Conservation (phyloP, 257 asterid genomes). For the Jasminum sambac region DNA sequence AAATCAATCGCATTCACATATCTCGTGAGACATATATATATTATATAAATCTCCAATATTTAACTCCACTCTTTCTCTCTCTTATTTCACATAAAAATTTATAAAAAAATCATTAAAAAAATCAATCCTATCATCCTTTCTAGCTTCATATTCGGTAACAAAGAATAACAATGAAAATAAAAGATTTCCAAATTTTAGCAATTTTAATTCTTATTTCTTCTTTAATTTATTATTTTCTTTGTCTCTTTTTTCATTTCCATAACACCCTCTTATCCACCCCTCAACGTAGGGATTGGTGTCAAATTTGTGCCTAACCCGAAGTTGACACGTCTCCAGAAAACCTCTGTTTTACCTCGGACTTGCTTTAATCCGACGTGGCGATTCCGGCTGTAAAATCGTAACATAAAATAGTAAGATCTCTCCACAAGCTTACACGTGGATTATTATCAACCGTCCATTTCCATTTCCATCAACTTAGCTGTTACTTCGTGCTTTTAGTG, state of each 20-base stretch:
- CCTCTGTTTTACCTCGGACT: neutral
- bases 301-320: neutral
- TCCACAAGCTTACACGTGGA: neutral
- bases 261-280: slow-evolving; percentile 23
- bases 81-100: too few species aligned
- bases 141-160: too few species aligned
- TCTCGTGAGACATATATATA: too few species aligned
- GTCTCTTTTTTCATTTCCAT: slow-evolving; percentile 12
- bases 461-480: slow-evolving; percentile 29
- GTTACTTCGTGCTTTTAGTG: slow-evolving; percentile 44
- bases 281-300: slow-evolving; percentile 27
- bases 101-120: too few species aligned
- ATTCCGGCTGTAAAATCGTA: slow-evolving; percentile 10
- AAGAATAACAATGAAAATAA: too few species aligned
- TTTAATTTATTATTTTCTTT: neutral
- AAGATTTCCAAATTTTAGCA: too few species aligned
- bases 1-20: too few species aligned
- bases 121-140: too few species aligned
- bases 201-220: neutral
- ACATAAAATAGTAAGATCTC: neutral
- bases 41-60: too few species aligned
- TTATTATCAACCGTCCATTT: slow-evolving; percentile 22
- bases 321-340: slow-evolving; percentile 3
- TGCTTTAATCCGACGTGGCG: slow-evolving; percentile 23
- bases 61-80: too few species aligned